Base-by-base conservation (phyloP, 305 asterid species). In the Stenogyne calaminthoides region DNA sequence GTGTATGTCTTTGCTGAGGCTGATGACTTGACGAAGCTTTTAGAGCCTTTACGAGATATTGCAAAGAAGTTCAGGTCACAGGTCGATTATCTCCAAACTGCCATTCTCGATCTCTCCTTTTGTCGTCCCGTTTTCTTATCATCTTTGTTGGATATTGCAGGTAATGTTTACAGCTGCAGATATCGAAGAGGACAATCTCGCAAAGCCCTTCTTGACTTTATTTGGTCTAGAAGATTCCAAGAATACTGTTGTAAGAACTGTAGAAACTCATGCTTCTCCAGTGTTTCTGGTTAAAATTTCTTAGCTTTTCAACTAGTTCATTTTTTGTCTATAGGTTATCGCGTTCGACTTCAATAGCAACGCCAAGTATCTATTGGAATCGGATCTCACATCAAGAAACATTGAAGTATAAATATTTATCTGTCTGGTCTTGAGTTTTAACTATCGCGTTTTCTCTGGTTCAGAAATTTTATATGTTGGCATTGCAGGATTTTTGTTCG, bases 141-240 rank as follows among this genome's bases (percentile, higher is more conserved):
- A 70, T 40, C 40, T 62, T 73, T 76, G 63, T 74, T 10, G 42
- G 25, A 73, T 55, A 56, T 59, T 80, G 85, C 96, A 95, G 97
- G 80, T 92, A 71, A 85, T 92, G 95, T 64, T 92, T 71, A 84
- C 87, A 74, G 90, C 83, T 73, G 94, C 83, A 37, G 92, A 94
- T 82, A 79, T 92, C 67, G 69, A 44, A 75, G 97, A 95, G 55
- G 97, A 88, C 64, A 92, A 92, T 78, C 96, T 95, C 55, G 96
- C 92, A 51, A 95, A 95, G 86, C 99, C 99, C 60, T 88, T 87
- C 87, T 79, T 95, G 72, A 85, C 97, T 76, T 80, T 92, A 79
- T 90, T 92, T 78, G 97, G 98, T 73, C 88, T 89, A 12, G 98
- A 92, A 86, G 98, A 89, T 18, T 84, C 93, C 0, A 72, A 88